These are phyloP conservation scores for Cutaneotrichosporon cavernicola DNA, from an alignment of 1,284 basidiomycete species.

Conservation along the genomic window DNA sequence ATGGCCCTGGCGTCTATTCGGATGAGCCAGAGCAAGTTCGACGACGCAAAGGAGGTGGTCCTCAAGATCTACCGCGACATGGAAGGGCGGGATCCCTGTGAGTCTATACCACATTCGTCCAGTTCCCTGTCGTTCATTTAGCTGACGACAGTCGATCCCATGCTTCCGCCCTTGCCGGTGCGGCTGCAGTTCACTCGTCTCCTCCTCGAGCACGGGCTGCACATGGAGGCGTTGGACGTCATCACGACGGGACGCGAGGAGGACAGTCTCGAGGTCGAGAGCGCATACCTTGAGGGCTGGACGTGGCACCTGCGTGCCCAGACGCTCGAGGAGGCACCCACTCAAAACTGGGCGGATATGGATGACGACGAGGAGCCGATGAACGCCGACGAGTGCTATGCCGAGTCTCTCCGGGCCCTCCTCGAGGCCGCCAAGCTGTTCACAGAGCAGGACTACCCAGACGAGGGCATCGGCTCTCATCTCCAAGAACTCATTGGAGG, in stretches of 20 bases:
- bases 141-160: slow-evolving; percentile 61
- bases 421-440: slow-evolving; percentile 79
- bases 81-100: slow-evolving; percentile 72
- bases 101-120: not conserved
- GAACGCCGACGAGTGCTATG: slow-evolving; percentile 74
- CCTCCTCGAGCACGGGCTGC: slow-evolving; percentile 74
- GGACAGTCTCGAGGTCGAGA: slow-evolving; percentile 85
- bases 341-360: slow-evolving; percentile 16
- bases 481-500: slow-evolving; percentile 69
- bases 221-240: slow-evolving; percentile 69
- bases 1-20: slow-evolving; percentile 82
- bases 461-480: slow-evolving; percentile 76
- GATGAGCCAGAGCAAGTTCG: slow-evolving; percentile 78
- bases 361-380: slow-evolving; percentile 57
- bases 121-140: not conserved
- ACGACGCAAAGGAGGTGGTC: slow-evolving; percentile 72
- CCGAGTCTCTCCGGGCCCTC: slow-evolving; percentile 75
- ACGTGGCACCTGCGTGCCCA: slow-evolving; percentile 70
- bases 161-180: slow-evolving; percentile 70
- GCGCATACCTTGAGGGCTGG: slow-evolving; percentile 95
- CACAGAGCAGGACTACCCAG: slow-evolving; percentile 67
- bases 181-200: slow-evolving; percentile 76
- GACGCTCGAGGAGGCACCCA: slow-evolving; percentile 36
- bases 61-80: slow-evolving; percentile 69
- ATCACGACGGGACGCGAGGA: slow-evolving; percentile 75